phyloP scores from a whole-genome alignment of 1,284 basidiomycete genomes.

The Ceratobasidium papillatum region DNA sequence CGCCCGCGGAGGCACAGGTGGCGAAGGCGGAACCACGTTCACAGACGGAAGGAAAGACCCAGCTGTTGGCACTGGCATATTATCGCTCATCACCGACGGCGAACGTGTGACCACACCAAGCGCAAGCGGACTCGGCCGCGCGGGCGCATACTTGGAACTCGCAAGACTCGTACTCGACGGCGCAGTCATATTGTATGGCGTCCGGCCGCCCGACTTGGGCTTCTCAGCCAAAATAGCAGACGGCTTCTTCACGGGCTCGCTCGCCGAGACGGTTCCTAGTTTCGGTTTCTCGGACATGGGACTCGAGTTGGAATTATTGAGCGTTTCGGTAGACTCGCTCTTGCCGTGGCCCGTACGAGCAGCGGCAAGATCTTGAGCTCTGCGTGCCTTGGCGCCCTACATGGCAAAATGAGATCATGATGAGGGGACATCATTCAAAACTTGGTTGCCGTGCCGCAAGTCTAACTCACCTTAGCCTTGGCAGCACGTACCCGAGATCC shows the following conservation, averaged over 20 bases:
- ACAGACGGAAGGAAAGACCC: not conserved
- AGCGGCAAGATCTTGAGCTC: constrained; percentile 7
- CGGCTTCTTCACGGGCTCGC: constrained; percentile 17
- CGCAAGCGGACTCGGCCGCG: constrained; percentile 27
- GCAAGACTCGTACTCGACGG: constrained; percentile 10
- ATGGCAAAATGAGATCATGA: not conserved
- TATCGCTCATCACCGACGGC: constrained; percentile 6
- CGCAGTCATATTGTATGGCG: not conserved
- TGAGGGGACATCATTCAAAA: not conserved
- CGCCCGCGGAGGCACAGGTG: not conserved
- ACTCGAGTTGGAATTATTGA: not conserved
- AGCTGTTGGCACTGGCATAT: not conserved
- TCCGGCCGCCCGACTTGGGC: not conserved
- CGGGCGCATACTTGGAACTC: constrained; percentile 25
- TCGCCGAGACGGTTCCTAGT: not conserved
- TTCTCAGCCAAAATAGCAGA: constrained; percentile 21
- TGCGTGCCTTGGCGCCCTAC: constrained; percentile 17
- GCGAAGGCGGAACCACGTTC: constrained; percentile 19
- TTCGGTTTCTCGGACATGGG: constrained; percentile 10
- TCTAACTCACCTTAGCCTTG: constrained; percentile 7
- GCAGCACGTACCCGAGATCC: constrained; percentile 9
- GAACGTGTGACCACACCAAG: constrained; percentile 10
- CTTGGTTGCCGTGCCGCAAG: not conserved
- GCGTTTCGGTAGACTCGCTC: constrained; percentile 22
- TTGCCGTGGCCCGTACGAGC: not conserved